phyloP scores from a whole-genome alignment of 805 yeast genomes.

The Ogataea pignaliae region DNA sequence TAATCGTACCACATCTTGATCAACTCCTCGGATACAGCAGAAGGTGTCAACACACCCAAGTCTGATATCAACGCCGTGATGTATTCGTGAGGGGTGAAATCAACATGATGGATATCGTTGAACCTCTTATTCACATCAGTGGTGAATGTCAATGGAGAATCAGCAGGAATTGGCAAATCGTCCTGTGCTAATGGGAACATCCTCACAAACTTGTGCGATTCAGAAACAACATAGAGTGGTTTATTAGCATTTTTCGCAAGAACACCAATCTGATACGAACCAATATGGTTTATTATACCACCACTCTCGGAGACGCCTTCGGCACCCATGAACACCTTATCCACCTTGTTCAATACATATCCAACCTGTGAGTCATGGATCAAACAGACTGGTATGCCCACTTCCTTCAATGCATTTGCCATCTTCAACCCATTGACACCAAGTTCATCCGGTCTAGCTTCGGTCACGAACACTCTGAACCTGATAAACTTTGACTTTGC shows the following conservation, averaged over 20 bases:
- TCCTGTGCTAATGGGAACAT: conserved; percentile 91
- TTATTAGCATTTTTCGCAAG: conserved; percentile 85
- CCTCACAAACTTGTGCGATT: conserved; percentile 93
- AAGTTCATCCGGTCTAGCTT: conserved; percentile 80
- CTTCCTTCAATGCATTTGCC: conserved; percentile 60
- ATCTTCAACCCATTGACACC: conserved; percentile 72
- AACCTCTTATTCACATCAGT: conserved; percentile 27
- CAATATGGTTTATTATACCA: conserved; percentile 93
- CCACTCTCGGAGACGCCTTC: conserved; percentile 99
- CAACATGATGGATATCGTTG: conserved; percentile 56
- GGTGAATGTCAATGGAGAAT: conserved; percentile 42
- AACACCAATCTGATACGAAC: conserved; percentile 92
- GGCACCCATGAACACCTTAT: conserved; percentile 94
- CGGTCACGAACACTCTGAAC: conserved; percentile 88
- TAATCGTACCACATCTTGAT: conserved; percentile 97
- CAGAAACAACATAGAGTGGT: conserved; percentile 92
- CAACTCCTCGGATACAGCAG: conserved; percentile 97
- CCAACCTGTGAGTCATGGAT: conserved; percentile 95
- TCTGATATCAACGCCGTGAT: conserved; percentile 96
- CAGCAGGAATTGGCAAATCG: conserved; percentile 66
- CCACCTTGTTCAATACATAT: conserved; percentile 82
- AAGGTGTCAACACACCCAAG: conserved; percentile 92
- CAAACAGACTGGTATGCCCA: conserved; percentile 80
- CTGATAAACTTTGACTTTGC: conserved; percentile 79
- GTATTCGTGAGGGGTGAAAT: conserved; percentile 93